A percentile compares a stretch with the other conserved stretches of the same genome.
Conservation (phyloP, 257 asterid species). For the Solanum boliviense region DNA sequence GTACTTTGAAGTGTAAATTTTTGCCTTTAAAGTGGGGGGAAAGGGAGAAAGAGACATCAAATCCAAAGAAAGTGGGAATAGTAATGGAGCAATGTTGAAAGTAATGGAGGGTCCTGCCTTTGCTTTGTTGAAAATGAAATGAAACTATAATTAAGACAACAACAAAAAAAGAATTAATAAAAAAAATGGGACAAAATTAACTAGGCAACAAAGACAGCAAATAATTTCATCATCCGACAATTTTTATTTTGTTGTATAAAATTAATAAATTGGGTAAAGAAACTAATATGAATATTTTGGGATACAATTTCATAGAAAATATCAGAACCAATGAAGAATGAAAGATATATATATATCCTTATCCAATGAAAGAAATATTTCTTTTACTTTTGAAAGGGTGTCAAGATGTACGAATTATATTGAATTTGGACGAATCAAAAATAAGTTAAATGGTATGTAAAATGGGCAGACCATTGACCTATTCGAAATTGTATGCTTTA, state of each 20-base stretch:
- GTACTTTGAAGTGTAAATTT: background rate
- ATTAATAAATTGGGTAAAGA: background rate
- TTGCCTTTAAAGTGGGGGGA: background rate
- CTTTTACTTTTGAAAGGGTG: background rate
- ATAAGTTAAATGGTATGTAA: too few relatives aligned
- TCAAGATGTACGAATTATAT: too few relatives aligned
- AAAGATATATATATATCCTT: background rate
- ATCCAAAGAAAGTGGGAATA: background rate
- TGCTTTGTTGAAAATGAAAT: background rate
- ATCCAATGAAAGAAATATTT: background rate
- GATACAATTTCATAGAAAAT: background rate
- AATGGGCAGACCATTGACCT: too few relatives aligned
- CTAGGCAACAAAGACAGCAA: background rate
- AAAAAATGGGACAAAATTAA: background rate
- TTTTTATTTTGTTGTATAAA: background rate
- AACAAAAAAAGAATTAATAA: too few relatives aligned
- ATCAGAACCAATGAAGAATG: background rate
- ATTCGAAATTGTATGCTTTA: background rate
- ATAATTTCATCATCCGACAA: background rate
- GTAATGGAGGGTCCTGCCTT: background rate
- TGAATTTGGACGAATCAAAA: too few relatives aligned
- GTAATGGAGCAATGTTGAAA: background rate
- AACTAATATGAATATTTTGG: background rate
- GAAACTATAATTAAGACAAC: background rate
- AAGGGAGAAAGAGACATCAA: background rate